Conservation (phyloP, 768 basidiomycete species). For the Russula griseocarnosa region DNA sequence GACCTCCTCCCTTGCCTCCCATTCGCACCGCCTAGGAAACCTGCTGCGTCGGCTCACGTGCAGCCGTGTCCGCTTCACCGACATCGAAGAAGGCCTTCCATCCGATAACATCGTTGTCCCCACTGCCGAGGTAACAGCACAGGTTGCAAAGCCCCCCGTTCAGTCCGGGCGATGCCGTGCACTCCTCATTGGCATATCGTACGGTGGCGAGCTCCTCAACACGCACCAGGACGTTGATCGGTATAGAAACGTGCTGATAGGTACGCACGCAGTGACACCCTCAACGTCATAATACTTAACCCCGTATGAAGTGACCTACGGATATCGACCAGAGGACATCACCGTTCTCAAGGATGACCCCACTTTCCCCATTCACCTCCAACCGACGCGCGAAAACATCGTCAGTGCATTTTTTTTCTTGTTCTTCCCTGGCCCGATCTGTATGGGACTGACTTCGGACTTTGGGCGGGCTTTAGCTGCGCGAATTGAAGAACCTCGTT, state of each 20-base stretch:
- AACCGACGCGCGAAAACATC: conserved; percentile 23
- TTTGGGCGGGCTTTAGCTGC: conserved; percentile 3
- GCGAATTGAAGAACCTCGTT: conserved; percentile 27
- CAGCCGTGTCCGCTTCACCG: not conserved
- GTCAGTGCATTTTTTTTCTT: conserved; percentile 2
- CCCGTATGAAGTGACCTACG: conserved; percentile 10
- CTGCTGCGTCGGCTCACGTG: not conserved
- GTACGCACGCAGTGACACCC: not conserved
- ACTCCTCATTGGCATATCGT: conserved; percentile 28
- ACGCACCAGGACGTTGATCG: conserved; percentile 26
- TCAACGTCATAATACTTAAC: too few species aligned
- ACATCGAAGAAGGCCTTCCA: conserved; percentile 5
- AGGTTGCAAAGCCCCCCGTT: not conserved
- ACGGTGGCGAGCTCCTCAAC: conserved; percentile 24
- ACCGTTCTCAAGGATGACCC: conserved; percentile 22
- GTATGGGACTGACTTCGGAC: not conserved
- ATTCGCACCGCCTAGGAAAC: not conserved
- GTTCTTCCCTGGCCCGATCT: not conserved
- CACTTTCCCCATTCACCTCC: conserved; percentile 8
- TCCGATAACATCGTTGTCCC: not conserved
- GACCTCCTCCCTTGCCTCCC: conserved; percentile 8
- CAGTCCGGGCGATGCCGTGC: conserved; percentile 14
- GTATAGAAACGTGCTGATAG: conserved; percentile 20
- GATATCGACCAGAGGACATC: conserved; percentile 24
- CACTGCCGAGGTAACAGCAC: not conserved